These are phyloP conservation scores for Trichoderma breve DNA, from an alignment of 2,329 filamentous ascomycete genomes.

Conservation along the genomic window DNA sequence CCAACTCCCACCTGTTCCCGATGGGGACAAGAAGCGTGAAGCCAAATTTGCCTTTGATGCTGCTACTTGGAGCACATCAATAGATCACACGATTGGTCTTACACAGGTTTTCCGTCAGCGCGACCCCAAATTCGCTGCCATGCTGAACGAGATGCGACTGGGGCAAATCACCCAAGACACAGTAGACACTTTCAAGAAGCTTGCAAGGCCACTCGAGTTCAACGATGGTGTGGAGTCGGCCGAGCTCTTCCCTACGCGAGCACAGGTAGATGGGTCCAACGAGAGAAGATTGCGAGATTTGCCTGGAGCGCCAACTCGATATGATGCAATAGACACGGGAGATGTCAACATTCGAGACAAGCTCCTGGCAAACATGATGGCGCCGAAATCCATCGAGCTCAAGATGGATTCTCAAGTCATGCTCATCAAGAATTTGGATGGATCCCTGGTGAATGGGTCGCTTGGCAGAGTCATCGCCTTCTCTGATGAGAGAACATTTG, in stretches of 20 bases:
- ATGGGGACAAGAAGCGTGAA: slow-evolving; percentile 60
- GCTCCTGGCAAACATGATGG: slow-evolving; percentile 87
- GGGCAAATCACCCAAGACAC: slow-evolving; percentile 77
- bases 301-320: slow-evolving; percentile 65
- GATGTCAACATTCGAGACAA: slow-evolving; percentile 71
- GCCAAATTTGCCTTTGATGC: slow-evolving; percentile 93
- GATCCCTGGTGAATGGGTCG: slow-evolving; percentile 89
- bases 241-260: slow-evolving; percentile 87
- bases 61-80: slow-evolving; percentile 84
- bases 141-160: slow-evolving; percentile 97
- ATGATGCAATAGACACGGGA: slow-evolving; percentile 73
- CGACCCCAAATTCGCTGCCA: slow-evolving; percentile 81
- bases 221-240: slow-evolving; percentile 70
- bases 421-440: slow-evolving; percentile 99
- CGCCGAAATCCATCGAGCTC: slow-evolving; percentile 72
- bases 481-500: slow-evolving; percentile 40
- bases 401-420: slow-evolving; percentile 96
- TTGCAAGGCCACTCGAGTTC: slow-evolving; percentile 69
- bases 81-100: slow-evolving; percentile 92
- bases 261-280: slow-evolving; percentile 88
- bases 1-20: slow-evolving; percentile 90
- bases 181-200: slow-evolving; percentile 69
- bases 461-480: slow-evolving; percentile 71
- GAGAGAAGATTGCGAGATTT: slow-evolving; percentile 68
- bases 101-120: slow-evolving; percentile 96